phyloP scores from a whole-genome alignment of 768 basidiomycete genomes.

The Scleroderma citrinum region DNA sequence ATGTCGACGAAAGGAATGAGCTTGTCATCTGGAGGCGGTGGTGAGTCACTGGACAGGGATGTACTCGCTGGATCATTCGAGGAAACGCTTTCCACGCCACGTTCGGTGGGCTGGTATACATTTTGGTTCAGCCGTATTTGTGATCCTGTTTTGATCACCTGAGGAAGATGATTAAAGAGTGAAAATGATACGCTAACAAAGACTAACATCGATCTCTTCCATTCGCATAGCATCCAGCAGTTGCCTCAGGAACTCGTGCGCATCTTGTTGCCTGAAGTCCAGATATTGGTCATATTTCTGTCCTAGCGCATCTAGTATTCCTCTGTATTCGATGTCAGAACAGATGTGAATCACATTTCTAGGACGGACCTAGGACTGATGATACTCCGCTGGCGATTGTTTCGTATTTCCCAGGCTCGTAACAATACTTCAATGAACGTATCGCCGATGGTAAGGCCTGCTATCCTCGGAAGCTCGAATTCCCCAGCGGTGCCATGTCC shows the following conservation, averaged over 20 bases:
- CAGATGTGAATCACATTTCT: neutral
- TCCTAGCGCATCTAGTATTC: constrained; percentile 61
- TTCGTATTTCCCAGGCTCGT: constrained; percentile 60
- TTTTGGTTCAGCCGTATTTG: constrained; percentile 42
- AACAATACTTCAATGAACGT: constrained; percentile 55
- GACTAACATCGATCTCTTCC: constrained; percentile 84
- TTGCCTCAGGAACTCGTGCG: constrained; percentile 88
- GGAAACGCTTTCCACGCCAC: neutral
- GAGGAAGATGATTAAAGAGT: constrained; percentile 2
- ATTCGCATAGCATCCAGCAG: constrained; percentile 88
- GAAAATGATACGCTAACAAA: neutral
- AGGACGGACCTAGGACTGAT: constrained; percentile 63
- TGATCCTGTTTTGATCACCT: constrained; percentile 73
- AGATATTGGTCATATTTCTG: constrained; percentile 91
- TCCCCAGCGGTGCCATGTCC: constrained; percentile 49
- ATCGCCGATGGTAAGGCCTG: constrained; percentile 67
- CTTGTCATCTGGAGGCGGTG: constrained; percentile 35
- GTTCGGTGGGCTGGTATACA: constrained; percentile 16
- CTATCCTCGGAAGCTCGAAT: constrained; percentile 47
- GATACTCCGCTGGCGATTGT: constrained; percentile 40
- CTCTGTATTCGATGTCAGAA: constrained; percentile 31
- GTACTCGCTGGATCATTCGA: neutral
- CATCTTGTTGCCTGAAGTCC: constrained; percentile 93
- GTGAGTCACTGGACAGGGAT: neutral
- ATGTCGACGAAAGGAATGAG: constrained; percentile 78